Evolutionary conservation across 1,284 basidiomycete species (phyloP), one percentile per base, ranked within the genome.

Genomic region (Laetiporus sulphureus): DNA sequence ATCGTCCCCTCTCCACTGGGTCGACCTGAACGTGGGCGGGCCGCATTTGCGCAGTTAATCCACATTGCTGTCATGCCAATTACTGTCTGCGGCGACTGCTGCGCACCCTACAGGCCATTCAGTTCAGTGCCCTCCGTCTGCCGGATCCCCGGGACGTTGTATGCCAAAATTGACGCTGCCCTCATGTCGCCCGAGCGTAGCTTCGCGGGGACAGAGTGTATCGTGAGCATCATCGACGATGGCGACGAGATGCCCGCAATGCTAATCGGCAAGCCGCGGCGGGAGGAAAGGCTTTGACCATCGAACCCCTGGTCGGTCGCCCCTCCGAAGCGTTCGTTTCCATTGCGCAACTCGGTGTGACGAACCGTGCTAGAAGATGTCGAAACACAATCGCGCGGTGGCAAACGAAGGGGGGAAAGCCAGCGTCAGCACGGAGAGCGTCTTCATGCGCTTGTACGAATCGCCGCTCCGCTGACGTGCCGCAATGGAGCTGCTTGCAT

Each of bases 141-240:
- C 18, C 84, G 83, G 8, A 83, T 85, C 7, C 77, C 81, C 8
- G 82, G 78, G 7, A 77, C 72, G 63, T 84, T 86, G n/a, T n/a
- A n/a, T 45, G 76, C 54, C 24, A 85, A 57, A 55, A 76, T 73
- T 15, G 64, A 59, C 3, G 56, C 55, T n/a, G 67, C 60, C 33
- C 64, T 72, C 23, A 79, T 65, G 8, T 73, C 74, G n/a, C n/a
- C n/a, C 25, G 69, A 68, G 4, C 86, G 64, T 13, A 83, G 85
- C 7, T 86, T 89, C 5, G 77, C 86, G 45, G 82, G 85, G 31
- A 83, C 83, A 42, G 80, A 89, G 44, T 82, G 82, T 16, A 59
- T 55, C n/a, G n/a, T n/a, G n/a, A n/a, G n/a, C n/a, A n/a, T n/a
- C n/a, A n/a, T n/a, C 25, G 80, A 77, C 5, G 76, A 73, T 38